Conservation (phyloP, 1,139 yeast genomes). For the Pichia sp. region DNA sequence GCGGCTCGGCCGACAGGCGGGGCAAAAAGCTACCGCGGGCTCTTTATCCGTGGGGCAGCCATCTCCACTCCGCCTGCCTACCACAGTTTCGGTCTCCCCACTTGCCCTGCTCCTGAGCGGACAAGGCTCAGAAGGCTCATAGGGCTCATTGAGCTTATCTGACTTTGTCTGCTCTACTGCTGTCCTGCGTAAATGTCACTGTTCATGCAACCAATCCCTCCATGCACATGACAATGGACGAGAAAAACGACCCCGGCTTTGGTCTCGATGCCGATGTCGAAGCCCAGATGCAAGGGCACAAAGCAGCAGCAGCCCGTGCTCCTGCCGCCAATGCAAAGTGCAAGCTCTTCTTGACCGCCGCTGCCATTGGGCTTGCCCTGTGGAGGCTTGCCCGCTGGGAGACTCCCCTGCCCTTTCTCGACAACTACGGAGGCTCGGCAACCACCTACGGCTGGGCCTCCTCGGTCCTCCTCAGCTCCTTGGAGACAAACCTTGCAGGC, state of each 20-base stretch:
- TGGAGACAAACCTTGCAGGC: slow-evolving; percentile 46
- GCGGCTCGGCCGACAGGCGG: too few relatives aligned
- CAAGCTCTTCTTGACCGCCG: neutral
- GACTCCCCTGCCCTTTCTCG: neutral
- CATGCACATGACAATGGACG: neutral
- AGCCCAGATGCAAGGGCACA: neutral
- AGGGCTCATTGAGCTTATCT: too few relatives aligned
- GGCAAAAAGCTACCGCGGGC: too few relatives aligned
- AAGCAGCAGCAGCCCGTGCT: neutral
- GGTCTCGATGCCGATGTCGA: neutral
- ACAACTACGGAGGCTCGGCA: neutral
- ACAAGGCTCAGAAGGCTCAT: too few relatives aligned
- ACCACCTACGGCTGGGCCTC: neutral
- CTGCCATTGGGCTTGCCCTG: neutral
- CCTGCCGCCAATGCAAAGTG: neutral
- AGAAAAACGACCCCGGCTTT: neutral
- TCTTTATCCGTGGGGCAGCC: too few relatives aligned
- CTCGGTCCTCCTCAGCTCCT: slow-evolving; percentile 30
- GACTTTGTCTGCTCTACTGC: too few relatives aligned
- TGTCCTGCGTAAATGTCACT: too few relatives aligned
- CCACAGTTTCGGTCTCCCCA: too few relatives aligned
- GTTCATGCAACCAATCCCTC: too few relatives aligned
- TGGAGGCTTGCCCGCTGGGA: neutral
- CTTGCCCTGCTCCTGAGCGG: too few relatives aligned
- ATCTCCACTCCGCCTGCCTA: too few relatives aligned